phyloP scores from a whole-genome alignment of 306 rosid genomes.

The Glycine tomentella region DNA sequence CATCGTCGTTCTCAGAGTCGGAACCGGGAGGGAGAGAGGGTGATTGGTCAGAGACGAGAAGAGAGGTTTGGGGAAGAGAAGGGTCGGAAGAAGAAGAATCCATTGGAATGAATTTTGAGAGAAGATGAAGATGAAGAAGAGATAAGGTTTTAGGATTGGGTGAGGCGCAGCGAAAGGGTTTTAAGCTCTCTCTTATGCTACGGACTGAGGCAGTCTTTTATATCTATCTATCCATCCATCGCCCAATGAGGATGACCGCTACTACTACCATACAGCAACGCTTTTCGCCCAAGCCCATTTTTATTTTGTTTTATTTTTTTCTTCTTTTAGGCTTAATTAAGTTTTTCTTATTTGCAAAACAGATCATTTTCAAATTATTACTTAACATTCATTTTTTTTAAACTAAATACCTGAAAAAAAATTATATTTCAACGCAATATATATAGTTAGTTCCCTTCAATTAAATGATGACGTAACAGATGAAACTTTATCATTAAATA shows the following conservation, averaged over 20 bases:
- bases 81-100: constrained; percentile 40
- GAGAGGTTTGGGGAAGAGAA: neutral
- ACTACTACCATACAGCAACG: neutral
- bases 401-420: too few species aligned
- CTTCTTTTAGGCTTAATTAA: too few species aligned
- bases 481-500: too few species aligned
- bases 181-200: neutral
- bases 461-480: too few species aligned
- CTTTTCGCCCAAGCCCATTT: neutral
- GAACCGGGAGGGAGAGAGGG: constrained; percentile 36
- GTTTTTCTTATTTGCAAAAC: too few species aligned
- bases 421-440: too few species aligned
- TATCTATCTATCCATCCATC: neutral
- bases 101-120: too few species aligned
- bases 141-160: constrained; percentile 47
- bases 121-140: neutral
- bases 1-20: constrained; percentile 61
- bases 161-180: constrained; percentile 29
- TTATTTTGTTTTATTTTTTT: neutral
- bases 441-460: too few species aligned
- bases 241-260: neutral
- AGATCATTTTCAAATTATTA: too few species aligned
- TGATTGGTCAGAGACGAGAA: constrained; percentile 45
- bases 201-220: neutral
- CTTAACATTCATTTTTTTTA: too few species aligned